phyloP scores from a whole-genome alignment of 495 filamentous ascomycete species.

The Penicillium ucsense region DNA sequence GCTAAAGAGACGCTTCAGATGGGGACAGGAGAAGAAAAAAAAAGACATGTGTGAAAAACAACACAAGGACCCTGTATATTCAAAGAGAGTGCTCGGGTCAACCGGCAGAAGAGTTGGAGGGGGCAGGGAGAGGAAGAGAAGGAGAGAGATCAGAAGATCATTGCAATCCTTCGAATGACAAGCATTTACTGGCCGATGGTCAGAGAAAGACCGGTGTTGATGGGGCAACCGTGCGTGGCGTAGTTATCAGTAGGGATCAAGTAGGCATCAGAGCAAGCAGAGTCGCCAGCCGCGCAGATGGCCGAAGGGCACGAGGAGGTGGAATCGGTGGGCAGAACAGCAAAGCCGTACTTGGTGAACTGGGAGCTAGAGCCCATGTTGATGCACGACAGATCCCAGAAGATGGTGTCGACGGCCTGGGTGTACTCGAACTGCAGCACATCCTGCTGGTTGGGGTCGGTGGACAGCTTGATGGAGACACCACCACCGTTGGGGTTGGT shows the following conservation, averaged over 20 bases:
- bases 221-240: conserved; percentile 38
- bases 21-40: conserved; percentile 7
- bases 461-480: conserved; percentile 36
- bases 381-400: conserved; percentile 38
- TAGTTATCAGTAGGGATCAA: conserved; percentile 33
- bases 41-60: conserved; percentile 1
- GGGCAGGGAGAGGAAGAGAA: neutral
- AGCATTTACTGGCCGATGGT: conserved; percentile 25
- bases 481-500: conserved; percentile 33
- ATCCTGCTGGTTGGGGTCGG: conserved; percentile 16
- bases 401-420: conserved; percentile 23
- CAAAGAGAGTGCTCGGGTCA: conserved; percentile 17
- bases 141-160: neutral
- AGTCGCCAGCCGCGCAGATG: conserved; percentile 30
- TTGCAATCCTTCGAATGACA: neutral
- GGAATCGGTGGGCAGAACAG: conserved; percentile 22
- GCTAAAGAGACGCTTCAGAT: neutral
- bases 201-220: conserved; percentile 30
- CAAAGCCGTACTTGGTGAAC: conserved; percentile 36
- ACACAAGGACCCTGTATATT: no score
- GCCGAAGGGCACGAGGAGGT: conserved; percentile 23
- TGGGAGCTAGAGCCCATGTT: conserved; percentile 26
- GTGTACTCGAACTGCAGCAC: conserved; percentile 43
- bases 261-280: conserved; percentile 31
- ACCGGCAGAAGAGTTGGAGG: conserved; percentile 10